A percentile compares a stretch with the other conserved stretches of the same genome.
Conservation (phyloP, 495 filamentous ascomycete species). For the Talaromyces adpressus region DNA sequence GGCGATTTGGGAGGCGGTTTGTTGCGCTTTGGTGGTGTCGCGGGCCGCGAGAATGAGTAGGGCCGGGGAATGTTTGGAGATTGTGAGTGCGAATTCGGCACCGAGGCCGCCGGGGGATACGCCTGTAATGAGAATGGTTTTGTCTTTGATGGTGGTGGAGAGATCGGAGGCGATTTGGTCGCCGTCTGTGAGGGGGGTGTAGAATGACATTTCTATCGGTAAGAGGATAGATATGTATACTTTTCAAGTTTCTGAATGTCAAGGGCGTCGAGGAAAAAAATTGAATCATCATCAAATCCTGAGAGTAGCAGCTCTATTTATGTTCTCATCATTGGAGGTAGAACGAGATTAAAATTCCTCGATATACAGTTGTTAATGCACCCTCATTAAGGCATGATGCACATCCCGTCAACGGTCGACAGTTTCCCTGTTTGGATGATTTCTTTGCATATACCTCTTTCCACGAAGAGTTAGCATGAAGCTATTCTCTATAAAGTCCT, state of each 20-base stretch:
- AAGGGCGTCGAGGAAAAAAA: neutral
- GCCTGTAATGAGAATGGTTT: constrained; percentile 43
- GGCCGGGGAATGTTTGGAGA: constrained; percentile 42
- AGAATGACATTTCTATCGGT: no score
- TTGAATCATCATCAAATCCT: neutral
- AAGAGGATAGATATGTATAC: neutral
- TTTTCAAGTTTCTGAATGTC: neutral
- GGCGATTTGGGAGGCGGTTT: constrained; percentile 28
- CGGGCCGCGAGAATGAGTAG: constrained; percentile 51
- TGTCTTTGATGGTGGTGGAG: constrained; percentile 24
- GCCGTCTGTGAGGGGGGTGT: constrained; percentile 16
- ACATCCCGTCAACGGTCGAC: neutral
- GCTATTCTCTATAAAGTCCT: no score
- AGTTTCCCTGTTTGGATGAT: neutral
- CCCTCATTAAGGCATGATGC: neutral
- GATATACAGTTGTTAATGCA: neutral
- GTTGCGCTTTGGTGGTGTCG: constrained; percentile 26
- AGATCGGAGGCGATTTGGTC: constrained; percentile 23
- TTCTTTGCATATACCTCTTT: neutral
- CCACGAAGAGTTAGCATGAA: neutral
- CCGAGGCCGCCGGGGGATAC: constrained; percentile 40
- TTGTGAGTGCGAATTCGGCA: constrained; percentile 33
- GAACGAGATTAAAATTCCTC: no score
- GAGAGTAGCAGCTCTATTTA: neutral
- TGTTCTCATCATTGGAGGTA: neutral